Conservation (phyloP, 257 asterid species). For the Nicotiana paniculata region DNA sequence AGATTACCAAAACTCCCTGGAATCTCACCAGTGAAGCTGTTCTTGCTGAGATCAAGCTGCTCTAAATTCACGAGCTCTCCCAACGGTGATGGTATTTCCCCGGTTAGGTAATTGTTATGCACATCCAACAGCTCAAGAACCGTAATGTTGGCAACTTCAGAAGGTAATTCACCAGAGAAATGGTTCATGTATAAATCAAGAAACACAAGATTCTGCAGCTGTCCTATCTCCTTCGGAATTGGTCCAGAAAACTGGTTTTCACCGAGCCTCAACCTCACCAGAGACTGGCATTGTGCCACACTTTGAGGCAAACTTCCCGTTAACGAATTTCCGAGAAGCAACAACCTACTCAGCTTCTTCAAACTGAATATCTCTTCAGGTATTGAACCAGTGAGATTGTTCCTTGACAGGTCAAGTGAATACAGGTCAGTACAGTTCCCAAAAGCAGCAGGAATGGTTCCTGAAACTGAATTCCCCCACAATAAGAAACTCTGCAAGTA, state of each 20-base stretch:
- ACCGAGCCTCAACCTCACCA: conserved; percentile 75
- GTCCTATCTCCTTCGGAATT: conserved; percentile 81
- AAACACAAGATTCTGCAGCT: conserved; percentile 75
- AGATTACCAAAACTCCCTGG: conserved; percentile 68
- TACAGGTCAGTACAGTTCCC: conserved; percentile 75
- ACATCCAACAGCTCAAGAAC: conserved; percentile 77
- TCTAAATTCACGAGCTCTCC: conserved; percentile 66
- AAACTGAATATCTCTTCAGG: conserved; percentile 71
- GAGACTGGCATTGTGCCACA: conserved; percentile 66
- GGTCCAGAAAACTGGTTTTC: conserved; percentile 82
- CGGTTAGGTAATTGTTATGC: conserved; percentile 59
- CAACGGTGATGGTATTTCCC: conserved; percentile 46
- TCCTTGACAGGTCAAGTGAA: conserved; percentile 72
- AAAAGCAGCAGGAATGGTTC: conserved; percentile 59
- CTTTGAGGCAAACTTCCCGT: conserved; percentile 52
- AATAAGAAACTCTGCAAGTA: conserved; percentile 67
- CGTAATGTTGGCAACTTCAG: conserved; percentile 48
- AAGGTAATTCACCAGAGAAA: conserved; percentile 72
- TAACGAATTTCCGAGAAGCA: conserved; percentile 71
- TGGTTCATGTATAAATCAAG: conserved; percentile 82
- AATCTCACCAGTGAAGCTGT: conserved; percentile 59
- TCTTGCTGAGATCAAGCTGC: conserved; percentile 82
- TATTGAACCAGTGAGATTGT: conserved; percentile 69
- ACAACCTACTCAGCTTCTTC: conserved; percentile 69
- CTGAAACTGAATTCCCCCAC: conserved; percentile 84